Base-by-base conservation (phyloP, 345 rosid species). In the Turnera subulata region DNA sequence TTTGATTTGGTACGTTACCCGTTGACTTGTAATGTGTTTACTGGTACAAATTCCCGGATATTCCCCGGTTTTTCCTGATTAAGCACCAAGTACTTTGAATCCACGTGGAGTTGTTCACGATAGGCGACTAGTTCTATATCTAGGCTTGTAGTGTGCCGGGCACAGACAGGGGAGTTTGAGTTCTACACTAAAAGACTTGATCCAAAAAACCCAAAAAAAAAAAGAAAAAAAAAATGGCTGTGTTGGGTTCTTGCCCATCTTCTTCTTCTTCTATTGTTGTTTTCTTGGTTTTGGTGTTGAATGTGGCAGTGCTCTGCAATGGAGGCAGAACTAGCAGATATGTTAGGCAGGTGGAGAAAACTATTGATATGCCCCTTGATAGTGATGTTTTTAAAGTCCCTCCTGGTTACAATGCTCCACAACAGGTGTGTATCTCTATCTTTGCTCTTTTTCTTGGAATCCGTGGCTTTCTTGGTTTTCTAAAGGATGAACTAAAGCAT, bases 321-420 rank as follows among this genome's bases (percentile, higher is more conserved):
- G 97, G 95, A 69, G 92, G 95, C 58, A 63, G 39, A 46, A 90
- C 97, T 15, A 80, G 97, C 67, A 62, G 24, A 5, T 90, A 66
- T 46, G 82, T 78, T 24, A 82, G 97, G 62, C 77, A 71, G 56
- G 43, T 71, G 37, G 90, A 75, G 61, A 68, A 73, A 54, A 58
- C 79, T 40, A 23, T 66, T 35, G 97, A 82, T 58, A 84, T 90
- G 95, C 92, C 95, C 56, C 80, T 86, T 29, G 78, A 84, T 46
- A 81, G 88, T 39, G 97, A 86, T 63, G 88, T 83, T 15, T 89
- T 89, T 43, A 51, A 48, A 13, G 79, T 77, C 54, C 90, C 90
- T 69, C 80, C 72, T 37, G 92, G 95, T 15, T 76, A 79, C 53
- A 89, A 89, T 84, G 97, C 97, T 66, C 97, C 97, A 57, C 92